Evolutionary conservation across 805 yeast species (phyloP).

Genomic region (Torulaspora indica): DNA sequence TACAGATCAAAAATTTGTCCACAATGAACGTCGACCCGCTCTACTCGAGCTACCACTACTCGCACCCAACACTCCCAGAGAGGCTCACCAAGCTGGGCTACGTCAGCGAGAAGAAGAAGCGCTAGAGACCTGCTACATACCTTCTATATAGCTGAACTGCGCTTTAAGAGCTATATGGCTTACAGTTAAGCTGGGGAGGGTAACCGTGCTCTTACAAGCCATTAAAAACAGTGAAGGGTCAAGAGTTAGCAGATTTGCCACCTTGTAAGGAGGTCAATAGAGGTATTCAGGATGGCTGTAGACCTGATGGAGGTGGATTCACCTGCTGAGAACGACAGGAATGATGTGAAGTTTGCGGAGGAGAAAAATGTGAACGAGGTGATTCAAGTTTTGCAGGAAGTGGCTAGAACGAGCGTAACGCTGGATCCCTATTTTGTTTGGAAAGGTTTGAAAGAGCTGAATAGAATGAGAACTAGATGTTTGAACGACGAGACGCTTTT

Average conservation of each 20-base stretch:
- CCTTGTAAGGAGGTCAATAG: slow-evolving; percentile 6
- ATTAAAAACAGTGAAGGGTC: slow-evolving; percentile 5
- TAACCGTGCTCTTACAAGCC: slow-evolving; percentile 4
- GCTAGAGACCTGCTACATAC: slow-evolving; percentile 1
- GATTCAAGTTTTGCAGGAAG: slow-evolving; percentile 34
- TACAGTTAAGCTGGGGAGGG: neutral
- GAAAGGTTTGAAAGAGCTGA: slow-evolving; percentile 79
- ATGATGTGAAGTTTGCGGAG: slow-evolving; percentile 32
- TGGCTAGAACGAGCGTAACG: slow-evolving; percentile 56
- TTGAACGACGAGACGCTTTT: slow-evolving; percentile 53
- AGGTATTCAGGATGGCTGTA: slow-evolving; percentile 13
- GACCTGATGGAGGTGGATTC: slow-evolving; percentile 29
- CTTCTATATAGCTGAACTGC: neutral
- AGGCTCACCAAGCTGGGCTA: slow-evolving; percentile 70
- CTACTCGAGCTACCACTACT: slow-evolving; percentile 80
- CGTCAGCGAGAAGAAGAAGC: slow-evolving; percentile 32
- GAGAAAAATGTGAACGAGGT: slow-evolving; percentile 34
- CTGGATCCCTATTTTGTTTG: slow-evolving; percentile 85
- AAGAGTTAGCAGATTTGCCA: slow-evolving; percentile 13
- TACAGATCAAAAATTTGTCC: slow-evolving; percentile 76
- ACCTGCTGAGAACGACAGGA: slow-evolving; percentile 24
- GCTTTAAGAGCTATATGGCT: neutral
- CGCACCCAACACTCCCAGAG: slow-evolving; percentile 90
- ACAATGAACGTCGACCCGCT: slow-evolving; percentile 87
- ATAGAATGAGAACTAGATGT: slow-evolving; percentile 58